Base-by-base conservation (phyloP, 1,284 basidiomycete species). In the Meripilus lineatus region DNA sequence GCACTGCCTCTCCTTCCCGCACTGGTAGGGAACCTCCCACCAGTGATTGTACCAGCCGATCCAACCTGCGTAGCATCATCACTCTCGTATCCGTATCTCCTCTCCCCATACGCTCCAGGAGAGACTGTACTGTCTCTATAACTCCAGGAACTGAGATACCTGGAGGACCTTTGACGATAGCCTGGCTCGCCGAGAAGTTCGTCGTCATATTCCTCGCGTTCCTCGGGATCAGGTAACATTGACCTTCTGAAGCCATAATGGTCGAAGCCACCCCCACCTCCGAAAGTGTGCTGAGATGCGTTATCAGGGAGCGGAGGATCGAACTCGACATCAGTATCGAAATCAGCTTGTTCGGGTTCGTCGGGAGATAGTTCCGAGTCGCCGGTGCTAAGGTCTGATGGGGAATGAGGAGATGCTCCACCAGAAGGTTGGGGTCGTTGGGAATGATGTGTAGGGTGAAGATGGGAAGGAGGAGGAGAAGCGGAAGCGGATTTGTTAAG, bases 211-310 rank as follows among this genome's bases (percentile, higher is more conserved):
- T n/a, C n/a, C n/a, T n/a, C n/a, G n/a, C n/a, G n/a, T n/a, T n/a
- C n/a, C n/a, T n/a, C n/a, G n/a, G n/a, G n/a, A n/a, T n/a, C n/a
- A n/a, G n/a, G n/a, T n/a, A n/a, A n/a, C n/a, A n/a, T n/a, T n/a
- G n/a, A n/a, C n/a, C n/a, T n/a, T n/a, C 46, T 37, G 48, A 55
- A 52, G 44, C 45, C 38, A 42, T 56, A 54, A 40, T 48, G 46
- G 46, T 51, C 46, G 43, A 50, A 47, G 40, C 57, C 50, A 11
- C 47, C 42, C 6, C 39, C n/a, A 13, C 73, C 54, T 47, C 50
- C 58, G 36, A 79, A 78, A 0, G 77, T 78, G 53, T 74, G 65
- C 46, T 68, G 69, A 3, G 75, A 79, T 20, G 71, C 70, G 2
- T 67, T 65, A 55, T 79, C 74, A 2, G 69, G 65, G 4, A 54